phyloP scores from a whole-genome alignment of 2,329 filamentous ascomycete species.

The Monosporascus sp. region DNA sequence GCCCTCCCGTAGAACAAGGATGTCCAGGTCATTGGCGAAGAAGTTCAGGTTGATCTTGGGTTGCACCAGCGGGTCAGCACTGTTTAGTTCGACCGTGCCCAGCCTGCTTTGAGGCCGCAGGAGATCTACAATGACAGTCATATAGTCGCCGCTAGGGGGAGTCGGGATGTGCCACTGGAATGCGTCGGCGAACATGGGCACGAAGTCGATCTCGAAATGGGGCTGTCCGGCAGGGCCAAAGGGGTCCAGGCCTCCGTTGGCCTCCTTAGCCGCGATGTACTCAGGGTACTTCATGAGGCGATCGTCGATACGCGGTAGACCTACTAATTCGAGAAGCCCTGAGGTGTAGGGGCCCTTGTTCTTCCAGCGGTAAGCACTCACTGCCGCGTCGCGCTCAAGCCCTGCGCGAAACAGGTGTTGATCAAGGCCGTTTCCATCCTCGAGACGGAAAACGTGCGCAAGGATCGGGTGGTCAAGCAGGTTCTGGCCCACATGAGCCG shows the following conservation, averaged over 20 bases:
- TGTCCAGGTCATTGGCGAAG: slow-evolving; percentile 48
- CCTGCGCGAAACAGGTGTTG: slow-evolving; percentile 34
- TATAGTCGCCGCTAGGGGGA: slow-evolving; percentile 39
- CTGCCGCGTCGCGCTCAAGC: slow-evolving; percentile 27
- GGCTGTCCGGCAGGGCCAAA: slow-evolving; percentile 53
- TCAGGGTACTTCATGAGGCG: slow-evolving; percentile 41
- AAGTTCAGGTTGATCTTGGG: slow-evolving; percentile 58
- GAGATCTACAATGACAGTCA: slow-evolving; percentile 51
- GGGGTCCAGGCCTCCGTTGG: slow-evolving; percentile 43
- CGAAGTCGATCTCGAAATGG: slow-evolving; percentile 59
- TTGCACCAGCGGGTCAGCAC: slow-evolving; percentile 50
- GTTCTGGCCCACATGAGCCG: slow-evolving; percentile 59
- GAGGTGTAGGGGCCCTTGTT: slow-evolving; percentile 35
- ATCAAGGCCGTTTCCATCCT: slow-evolving; percentile 36
- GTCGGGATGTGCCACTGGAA: slow-evolving; percentile 44
- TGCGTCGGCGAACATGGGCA: slow-evolving; percentile 48
- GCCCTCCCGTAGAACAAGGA: slow-evolving; percentile 55
- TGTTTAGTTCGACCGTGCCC: slow-evolving; percentile 53
- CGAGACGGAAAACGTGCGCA: slow-evolving; percentile 41
- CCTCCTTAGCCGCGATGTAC: slow-evolving; percentile 38
- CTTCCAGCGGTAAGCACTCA: slow-evolving; percentile 31
- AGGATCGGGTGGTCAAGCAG: slow-evolving; percentile 58
- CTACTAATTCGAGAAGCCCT: slow-evolving; percentile 45
- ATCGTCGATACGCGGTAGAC: slow-evolving; percentile 53
- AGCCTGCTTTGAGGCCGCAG: slow-evolving; percentile 35